Base-by-base conservation (phyloP, 148 eudicot genomes). In the Nepenthes gracilis region DNA sequence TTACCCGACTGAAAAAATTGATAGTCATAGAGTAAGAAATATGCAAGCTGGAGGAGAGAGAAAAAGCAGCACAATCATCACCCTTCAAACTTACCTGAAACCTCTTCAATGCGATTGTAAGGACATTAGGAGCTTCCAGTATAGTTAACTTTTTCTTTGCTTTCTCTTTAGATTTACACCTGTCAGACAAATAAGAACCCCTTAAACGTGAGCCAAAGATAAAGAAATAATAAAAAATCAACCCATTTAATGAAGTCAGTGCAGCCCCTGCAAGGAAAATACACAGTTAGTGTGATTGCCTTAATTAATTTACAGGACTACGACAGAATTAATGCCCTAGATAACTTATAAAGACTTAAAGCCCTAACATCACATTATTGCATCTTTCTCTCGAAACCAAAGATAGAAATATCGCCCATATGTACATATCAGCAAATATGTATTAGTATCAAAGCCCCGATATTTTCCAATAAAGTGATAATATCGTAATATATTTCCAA, bases 51-150 rank as follows among this genome's bases (percentile, higher is more conserved):
- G 59, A 14, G 57, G 14, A 54, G 55, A 50, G n/a, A 57, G 45
- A 23, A 34, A 12, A 11, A 61, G 11, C 50, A 61, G 33, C 33
- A 35, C 36, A 10, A 33, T 37, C 64, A 48, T 47, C 5, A 55
- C 57, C 23, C 36, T 60, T 45, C 55, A 57, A 63, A 37, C 43
- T 62, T 70, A 87, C 95, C 88, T 85, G 92, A 78, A 82, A 87
- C 60, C 97, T 79, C 75, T 87, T 90, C 50, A 87, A 67, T 15
- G 89, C 89, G 64, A 90, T 78, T 1, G 95, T 85, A 59, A 90
- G 88, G 62, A 90, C 68, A 76, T 90, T 90, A 43, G 97, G 95
- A 69, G 97, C 92, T 85, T 90, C 95, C 64, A 66, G 47, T 70
- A 90, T 58, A 40, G 63, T 80, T 64, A 90, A 64, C 75, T 85